Conservation (phyloP, 768 basidiomycete genomes). For the Phylloporus sp. region DNA sequence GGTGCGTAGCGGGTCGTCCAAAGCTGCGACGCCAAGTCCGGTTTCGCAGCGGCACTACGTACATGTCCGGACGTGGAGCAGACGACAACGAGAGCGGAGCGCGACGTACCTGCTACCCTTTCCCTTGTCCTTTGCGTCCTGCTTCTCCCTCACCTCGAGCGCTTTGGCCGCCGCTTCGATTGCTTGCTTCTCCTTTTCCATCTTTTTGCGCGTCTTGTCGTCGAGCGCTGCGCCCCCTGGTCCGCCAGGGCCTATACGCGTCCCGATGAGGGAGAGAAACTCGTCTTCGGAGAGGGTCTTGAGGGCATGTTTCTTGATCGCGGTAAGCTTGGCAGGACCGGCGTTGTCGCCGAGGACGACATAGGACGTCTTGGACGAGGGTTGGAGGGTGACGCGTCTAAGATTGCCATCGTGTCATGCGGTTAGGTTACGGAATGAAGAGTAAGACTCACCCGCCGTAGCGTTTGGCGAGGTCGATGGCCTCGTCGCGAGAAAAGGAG, state of each 20-base stretch:
- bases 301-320: slow-evolving; percentile 77
- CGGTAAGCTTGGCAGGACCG: slow-evolving; percentile 81
- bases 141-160: slow-evolving; percentile 70
- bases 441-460: slow-evolving; percentile 70
- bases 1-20: slow-evolving; percentile 98
- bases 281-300: slow-evolving; percentile 80
- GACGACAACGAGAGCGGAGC: too few species aligned
- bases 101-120: slow-evolving; percentile 16
- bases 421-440: not conserved
- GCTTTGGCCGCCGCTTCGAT: slow-evolving; percentile 70
- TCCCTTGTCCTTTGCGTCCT: slow-evolving; percentile 35
- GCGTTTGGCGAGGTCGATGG: slow-evolving; percentile 83
- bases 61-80: too few species aligned
- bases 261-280: slow-evolving; percentile 78
- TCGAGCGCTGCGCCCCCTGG: slow-evolving; percentile 46
- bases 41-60: slow-evolving; percentile 28
- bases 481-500: slow-evolving; percentile 84
- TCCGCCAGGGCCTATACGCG: slow-evolving; percentile 47
- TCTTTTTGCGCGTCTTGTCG: slow-evolving; percentile 75
- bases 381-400: slow-evolving; percentile 82
- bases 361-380: slow-evolving; percentile 85
- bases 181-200: slow-evolving; percentile 73
- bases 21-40: slow-evolving; percentile 58
- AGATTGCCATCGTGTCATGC: not conserved
- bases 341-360: slow-evolving; percentile 87